Evolutionary conservation across 1,284 basidiomycete species (phyloP).

Genomic region (Cutaneotrichosporon cyanovorans): DNA sequence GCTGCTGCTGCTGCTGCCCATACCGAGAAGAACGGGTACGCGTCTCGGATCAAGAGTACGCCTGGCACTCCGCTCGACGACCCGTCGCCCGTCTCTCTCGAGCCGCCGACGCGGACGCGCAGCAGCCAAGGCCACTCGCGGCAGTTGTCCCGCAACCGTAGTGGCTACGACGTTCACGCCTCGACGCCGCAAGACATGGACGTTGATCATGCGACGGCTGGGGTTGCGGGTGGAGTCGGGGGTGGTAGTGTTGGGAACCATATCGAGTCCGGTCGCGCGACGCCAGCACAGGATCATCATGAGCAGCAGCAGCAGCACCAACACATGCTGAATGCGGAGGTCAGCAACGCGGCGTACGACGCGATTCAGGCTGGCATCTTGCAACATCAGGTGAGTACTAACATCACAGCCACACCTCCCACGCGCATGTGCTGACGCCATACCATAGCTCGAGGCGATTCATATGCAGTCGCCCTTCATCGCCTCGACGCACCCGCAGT

Average conservation of each 20-base stretch:
- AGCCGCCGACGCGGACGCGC: too few relatives aligned
- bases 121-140: slow-evolving; percentile 2
- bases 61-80: slow-evolving; percentile 13
- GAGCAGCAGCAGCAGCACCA: slow-evolving; percentile 6
- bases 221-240: background rate
- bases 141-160: background rate
- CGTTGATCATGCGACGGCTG: slow-evolving; percentile 3
- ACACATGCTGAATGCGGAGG: background rate
- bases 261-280: slow-evolving; percentile 2
- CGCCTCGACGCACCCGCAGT: slow-evolving; percentile 27
- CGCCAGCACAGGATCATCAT: slow-evolving; percentile 3
- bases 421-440: too few relatives aligned
- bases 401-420: too few relatives aligned
- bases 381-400: slow-evolving; percentile 16
- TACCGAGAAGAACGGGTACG: background rate
- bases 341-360: slow-evolving; percentile 10
- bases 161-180: background rate
- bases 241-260: background rate
- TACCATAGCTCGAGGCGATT: slow-evolving; percentile 42
- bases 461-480: slow-evolving; percentile 46
- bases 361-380: slow-evolving; percentile 19
- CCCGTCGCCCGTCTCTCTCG: slow-evolving; percentile 16
- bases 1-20: background rate
- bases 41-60: background rate
- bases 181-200: slow-evolving; percentile 4